These are phyloP conservation scores for Backusella psychrophila DNA, from an alignment of 192 early-diverging fungal genomes.

Conservation along the genomic window DNA sequence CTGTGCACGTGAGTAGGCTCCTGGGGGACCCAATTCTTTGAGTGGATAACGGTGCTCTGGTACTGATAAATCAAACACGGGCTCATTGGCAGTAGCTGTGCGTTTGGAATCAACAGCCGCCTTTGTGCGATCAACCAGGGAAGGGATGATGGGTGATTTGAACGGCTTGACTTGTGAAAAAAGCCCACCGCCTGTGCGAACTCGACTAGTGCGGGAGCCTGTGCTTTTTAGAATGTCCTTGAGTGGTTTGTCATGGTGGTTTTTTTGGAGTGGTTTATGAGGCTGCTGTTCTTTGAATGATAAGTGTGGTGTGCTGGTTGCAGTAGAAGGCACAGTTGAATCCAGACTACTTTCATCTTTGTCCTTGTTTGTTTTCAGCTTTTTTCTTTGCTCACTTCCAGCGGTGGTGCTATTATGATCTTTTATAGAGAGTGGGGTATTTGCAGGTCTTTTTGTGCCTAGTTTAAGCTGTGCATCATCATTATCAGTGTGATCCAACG, in stretches of 20 bases:
- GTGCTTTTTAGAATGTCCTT: not conserved
- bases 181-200: not conserved
- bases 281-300: not conserved
- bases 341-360: not conserved
- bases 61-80: slow-evolving; percentile 17
- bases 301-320: not conserved
- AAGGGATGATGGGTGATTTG: slow-evolving; percentile 22
- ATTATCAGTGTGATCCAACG: not conserved
- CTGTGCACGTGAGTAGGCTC: not conserved
- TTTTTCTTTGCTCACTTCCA: not conserved
- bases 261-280: not conserved
- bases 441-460: not conserved
- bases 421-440: not conserved
- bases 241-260: not conserved
- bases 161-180: slow-evolving; percentile 14
- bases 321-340: not conserved
- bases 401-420: not conserved
- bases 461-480: not conserved
- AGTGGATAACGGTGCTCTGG: not conserved
- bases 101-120: slow-evolving; percentile 2
- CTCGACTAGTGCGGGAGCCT: not conserved
- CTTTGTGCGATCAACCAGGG: slow-evolving; percentile 10
- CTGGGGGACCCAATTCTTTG: not conserved
- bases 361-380: not conserved
- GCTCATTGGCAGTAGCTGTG: not conserved